These are phyloP conservation scores for Pilasporangium apinafurcum DNA, from an alignment of 352 stramenopile genomes.

Conservation along the genomic window DNA sequence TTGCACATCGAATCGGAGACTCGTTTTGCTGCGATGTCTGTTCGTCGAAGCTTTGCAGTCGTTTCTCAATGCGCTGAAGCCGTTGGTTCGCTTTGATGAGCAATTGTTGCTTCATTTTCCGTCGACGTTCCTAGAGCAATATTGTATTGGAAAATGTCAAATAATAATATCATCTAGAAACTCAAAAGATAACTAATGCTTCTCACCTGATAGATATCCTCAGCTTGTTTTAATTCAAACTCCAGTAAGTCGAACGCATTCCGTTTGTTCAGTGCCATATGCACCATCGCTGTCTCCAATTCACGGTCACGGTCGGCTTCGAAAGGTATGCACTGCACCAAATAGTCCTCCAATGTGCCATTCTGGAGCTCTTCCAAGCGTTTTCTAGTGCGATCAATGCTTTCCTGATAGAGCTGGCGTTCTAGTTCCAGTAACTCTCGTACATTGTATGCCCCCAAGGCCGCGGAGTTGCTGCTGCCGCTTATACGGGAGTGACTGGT, in stretches of 20 bases:
- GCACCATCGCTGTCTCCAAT: constrained; percentile 37
- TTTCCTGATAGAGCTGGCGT: constrained; percentile 78
- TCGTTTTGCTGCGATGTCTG: background rate
- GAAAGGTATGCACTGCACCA: constrained; percentile 52
- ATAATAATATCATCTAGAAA: background rate
- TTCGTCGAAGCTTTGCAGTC: constrained; percentile 1
- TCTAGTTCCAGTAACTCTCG: constrained; percentile 75
- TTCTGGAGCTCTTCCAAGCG: constrained; percentile 40
- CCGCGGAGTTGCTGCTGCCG: no score
- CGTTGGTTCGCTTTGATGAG: constrained; percentile 7
- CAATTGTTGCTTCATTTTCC: constrained; percentile 19
- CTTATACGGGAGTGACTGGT: no score
- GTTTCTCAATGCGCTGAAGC: constrained; percentile 15
- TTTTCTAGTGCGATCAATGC: constrained; percentile 50
- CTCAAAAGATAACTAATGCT: background rate
- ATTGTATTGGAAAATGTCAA: background rate
- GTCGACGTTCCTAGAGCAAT: constrained; percentile 8
- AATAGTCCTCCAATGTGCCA: constrained; percentile 54
- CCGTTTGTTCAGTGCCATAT: constrained; percentile 38
- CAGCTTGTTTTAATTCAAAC: constrained; percentile 69
- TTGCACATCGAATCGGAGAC: no score
- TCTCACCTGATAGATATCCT: constrained; percentile 43
- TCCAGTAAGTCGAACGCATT: constrained; percentile 59
- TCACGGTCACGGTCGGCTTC: constrained; percentile 40
- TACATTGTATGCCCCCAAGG: constrained; percentile 32